A percentile compares a stretch with the other conserved stretches of the same genome.
Evolutionary conservation across 805 yeast species (phyloP).

Genomic region (Wickerhamiella nectarea): DNA sequence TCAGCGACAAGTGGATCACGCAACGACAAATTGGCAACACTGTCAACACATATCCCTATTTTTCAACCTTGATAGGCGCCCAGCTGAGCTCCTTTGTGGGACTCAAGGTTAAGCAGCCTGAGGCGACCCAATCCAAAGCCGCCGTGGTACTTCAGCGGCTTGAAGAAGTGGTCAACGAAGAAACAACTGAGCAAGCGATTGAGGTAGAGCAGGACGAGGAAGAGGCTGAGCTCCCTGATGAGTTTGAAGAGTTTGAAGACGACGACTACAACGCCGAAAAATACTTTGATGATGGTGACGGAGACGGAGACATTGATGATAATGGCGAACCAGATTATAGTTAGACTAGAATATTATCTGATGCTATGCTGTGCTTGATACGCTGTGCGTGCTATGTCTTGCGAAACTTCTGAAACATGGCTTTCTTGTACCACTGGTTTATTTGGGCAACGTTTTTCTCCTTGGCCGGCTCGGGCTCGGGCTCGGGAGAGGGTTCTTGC

Average conservation of each 20-base stretch:
- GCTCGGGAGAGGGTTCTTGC: background rate
- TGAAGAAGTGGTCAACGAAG: slow-evolving; percentile 21
- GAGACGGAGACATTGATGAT: slow-evolving; percentile 41
- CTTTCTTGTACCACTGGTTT: slow-evolving; percentile 27
- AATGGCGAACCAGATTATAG: slow-evolving; percentile 58
- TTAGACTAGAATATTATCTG: background rate
- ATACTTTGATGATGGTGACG: slow-evolving; percentile 59
- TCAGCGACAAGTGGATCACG: slow-evolving; percentile 66
- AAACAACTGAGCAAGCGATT: slow-evolving; percentile 17
- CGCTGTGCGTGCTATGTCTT: slow-evolving; percentile 1
- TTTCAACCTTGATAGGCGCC: slow-evolving; percentile 54
- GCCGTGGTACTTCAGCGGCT: slow-evolving; percentile 17
- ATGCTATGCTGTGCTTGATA: background rate
- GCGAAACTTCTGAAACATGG: slow-evolving; percentile 20
- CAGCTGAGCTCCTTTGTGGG: slow-evolving; percentile 69
- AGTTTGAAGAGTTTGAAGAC: slow-evolving; percentile 58
- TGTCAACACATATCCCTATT: slow-evolving; percentile 66
- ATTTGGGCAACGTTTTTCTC: slow-evolving; percentile 19
- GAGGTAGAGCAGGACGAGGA: slow-evolving; percentile 37
- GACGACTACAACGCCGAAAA: slow-evolving; percentile 71
- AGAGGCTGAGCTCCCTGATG: slow-evolving; percentile 32
- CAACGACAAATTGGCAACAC: slow-evolving; percentile 57
- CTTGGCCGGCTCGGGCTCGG: slow-evolving; percentile 6
- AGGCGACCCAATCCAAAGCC: slow-evolving; percentile 24
- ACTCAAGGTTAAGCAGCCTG: slow-evolving; percentile 37